phyloP scores from a whole-genome alignment of 768 basidiomycete genomes.

The Favolaschia claudopus region DNA sequence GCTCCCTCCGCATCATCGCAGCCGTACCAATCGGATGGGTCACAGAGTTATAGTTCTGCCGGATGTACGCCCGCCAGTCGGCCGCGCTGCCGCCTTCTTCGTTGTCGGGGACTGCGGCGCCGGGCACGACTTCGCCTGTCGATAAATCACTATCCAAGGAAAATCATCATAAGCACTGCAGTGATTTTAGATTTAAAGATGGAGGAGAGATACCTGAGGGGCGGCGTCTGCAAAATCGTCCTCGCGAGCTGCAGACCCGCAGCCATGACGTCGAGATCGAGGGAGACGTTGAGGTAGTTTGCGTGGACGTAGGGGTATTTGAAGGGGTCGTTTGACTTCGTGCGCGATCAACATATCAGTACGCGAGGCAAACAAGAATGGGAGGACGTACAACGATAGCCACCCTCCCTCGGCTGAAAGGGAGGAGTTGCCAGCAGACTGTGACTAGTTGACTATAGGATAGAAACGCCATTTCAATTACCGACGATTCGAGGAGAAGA shows the following conservation, averaged over 20 bases:
- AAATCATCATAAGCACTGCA: not conserved
- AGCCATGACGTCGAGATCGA: conserved; percentile 57
- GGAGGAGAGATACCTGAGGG: conserved; percentile 43
- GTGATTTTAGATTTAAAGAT: not conserved
- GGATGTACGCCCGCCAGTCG: conserved; percentile 54
- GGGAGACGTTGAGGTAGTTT: conserved; percentile 58
- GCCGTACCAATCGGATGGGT: conserved; percentile 56
- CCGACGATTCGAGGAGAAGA: not conserved
- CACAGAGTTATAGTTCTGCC: conserved; percentile 47
- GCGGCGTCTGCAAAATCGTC: conserved; percentile 47
- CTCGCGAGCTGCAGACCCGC: conserved; percentile 53
- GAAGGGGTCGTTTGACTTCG: conserved; percentile 55
- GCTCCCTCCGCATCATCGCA: conserved; percentile 45
- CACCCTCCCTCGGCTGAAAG: conserved; percentile 62
- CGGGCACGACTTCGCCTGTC: conserved; percentile 52
- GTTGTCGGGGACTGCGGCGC: conserved; percentile 48
- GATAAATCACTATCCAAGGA: conserved; percentile 38
- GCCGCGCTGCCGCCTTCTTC: conserved; percentile 49
- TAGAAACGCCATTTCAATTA: not conserved
- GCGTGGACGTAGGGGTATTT: conserved; percentile 53
- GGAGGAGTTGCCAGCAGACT: conserved; percentile 58
- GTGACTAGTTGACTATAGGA: conserved; percentile 48
- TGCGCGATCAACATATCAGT: not conserved
- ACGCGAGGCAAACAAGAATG: not conserved
- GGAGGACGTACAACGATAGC: conserved; percentile 8